Evolutionary conservation across 2,329 filamentous ascomycete species (phyloP).

Genomic region (Bipolaris zeicola): DNA sequence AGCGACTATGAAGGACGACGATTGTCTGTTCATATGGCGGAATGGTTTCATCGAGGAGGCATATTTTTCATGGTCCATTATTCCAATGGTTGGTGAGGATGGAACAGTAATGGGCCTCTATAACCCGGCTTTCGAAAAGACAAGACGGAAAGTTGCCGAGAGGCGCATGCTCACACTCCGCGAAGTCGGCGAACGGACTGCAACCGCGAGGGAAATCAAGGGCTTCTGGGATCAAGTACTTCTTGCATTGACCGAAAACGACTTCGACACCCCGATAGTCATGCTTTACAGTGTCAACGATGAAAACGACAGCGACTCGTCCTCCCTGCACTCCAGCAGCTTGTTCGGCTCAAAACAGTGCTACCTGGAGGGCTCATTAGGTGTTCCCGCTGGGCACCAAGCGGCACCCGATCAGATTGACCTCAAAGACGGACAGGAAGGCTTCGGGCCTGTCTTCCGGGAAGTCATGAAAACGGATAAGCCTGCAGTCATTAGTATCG

Average conservation of each 20-base stretch:
- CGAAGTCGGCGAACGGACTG: conserved; percentile 77
- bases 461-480: conserved; percentile 72
- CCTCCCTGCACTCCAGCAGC: conserved; percentile 73
- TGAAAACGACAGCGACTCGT: conserved; percentile 72
- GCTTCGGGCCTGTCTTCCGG: conserved; percentile 76
- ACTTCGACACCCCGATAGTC: conserved; percentile 76
- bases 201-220: conserved; percentile 72
- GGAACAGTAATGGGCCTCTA: conserved; percentile 77
- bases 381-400: conserved; percentile 68
- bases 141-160: conserved; percentile 76
- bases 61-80: conserved; percentile 82
- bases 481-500: conserved; percentile 71
- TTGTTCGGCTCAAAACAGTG: conserved; percentile 66
- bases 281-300: conserved; percentile 78
- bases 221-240: conserved; percentile 75
- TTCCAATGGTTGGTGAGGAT: conserved; percentile 75
- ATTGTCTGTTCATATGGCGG: conserved; percentile 73
- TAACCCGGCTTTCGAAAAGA: conserved; percentile 83
- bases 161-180: conserved; percentile 78
- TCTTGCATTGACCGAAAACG: conserved; percentile 72
- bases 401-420: conserved; percentile 68
- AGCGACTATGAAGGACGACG: conserved; percentile 84
- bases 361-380: conserved; percentile 73
- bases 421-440: conserved; percentile 69
- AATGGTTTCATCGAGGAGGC: conserved; percentile 76